Conservation (phyloP, 1,139 yeast species). For the Debaryomycetaceae sp. region DNA sequence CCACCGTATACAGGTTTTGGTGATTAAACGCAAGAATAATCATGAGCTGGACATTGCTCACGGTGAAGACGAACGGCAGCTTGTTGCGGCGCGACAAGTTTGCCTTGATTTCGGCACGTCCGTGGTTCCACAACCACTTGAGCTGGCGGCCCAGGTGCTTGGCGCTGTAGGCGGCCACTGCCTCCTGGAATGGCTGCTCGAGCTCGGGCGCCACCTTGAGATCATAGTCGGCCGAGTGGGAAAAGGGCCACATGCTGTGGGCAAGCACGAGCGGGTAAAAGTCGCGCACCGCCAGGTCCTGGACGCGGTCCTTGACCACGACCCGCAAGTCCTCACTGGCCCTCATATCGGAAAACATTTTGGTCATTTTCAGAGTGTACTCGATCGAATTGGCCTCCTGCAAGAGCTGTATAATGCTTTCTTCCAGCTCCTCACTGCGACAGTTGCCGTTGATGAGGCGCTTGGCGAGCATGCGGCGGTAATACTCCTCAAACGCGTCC, state of each 20-base stretch:
- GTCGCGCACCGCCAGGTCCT: constrained; percentile 36
- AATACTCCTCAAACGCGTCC: constrained; percentile 90
- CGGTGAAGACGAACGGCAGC: constrained; percentile 74
- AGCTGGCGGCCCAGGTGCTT: constrained; percentile 84
- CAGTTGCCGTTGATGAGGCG: constrained; percentile 81
- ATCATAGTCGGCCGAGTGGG: constrained; percentile 31
- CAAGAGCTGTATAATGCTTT: constrained; percentile 70
- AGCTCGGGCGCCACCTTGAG: constrained; percentile 44
- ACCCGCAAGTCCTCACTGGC: constrained; percentile 71
- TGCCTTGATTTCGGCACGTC: constrained; percentile 89
- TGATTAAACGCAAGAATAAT: constrained; percentile 74
- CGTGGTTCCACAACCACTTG: constrained; percentile 94
- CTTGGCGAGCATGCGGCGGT: constrained; percentile 80
- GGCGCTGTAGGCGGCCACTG: constrained; percentile 56
- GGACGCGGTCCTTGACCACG: constrained; percentile 46
- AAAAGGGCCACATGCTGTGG: constrained; percentile 84
- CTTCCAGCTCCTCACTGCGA: constrained; percentile 77
- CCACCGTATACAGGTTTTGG: constrained; percentile 44
- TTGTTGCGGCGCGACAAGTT: constrained; percentile 73
- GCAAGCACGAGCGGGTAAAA: constrained; percentile 75
- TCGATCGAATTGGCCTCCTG: constrained; percentile 89
- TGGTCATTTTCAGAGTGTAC: constrained; percentile 86
- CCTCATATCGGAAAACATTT: constrained; percentile 93
- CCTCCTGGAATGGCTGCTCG: constrained; percentile 50
- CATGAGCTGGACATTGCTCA: constrained; percentile 79